Conservation (phyloP, 169 alveolate species). For the Plasmodium coatneyi region DNA sequence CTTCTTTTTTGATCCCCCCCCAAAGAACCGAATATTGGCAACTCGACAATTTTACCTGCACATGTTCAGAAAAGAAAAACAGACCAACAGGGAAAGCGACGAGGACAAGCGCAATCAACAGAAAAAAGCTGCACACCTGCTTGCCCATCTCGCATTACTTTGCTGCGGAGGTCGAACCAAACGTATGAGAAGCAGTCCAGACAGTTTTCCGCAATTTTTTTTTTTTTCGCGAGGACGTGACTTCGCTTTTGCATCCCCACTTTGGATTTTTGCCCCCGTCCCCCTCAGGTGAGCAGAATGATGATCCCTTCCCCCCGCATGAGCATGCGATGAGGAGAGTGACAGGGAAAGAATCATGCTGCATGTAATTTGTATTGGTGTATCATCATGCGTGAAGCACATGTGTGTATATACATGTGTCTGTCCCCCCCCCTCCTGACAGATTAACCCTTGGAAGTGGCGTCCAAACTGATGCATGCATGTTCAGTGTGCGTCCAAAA, state of each 20-base stretch:
- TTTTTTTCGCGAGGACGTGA: not conserved
- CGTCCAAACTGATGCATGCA: not conserved
- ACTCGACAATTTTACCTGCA: not conserved
- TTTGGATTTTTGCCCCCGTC: not conserved
- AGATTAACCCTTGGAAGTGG: not conserved
- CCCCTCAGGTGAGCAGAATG: not conserved
- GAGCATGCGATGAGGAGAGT: not conserved
- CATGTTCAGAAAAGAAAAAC: constrained; percentile 1
- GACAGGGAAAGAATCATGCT: not conserved
- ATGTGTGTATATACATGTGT: not conserved
- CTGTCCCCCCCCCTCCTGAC: not conserved
- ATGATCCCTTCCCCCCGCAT: not conserved
- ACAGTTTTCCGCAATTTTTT: not conserved
- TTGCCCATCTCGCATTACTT: not conserved
- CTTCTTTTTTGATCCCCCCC: not conserved
- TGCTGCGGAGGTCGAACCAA: not conserved
- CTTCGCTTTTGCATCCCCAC: not conserved
- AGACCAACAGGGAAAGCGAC: not conserved
- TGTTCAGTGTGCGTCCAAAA: not conserved
- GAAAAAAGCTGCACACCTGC: not conserved
- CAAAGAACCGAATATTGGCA: not conserved
- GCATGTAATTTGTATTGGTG: not conserved
- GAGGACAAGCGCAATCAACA: not conserved
- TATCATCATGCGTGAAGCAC: not conserved
- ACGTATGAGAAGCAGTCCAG: not conserved